A percentile compares a stretch with the other conserved stretches of the same genome.
phyloP scores from a whole-genome alignment of 73 alveolate genomes.

The Paramecium bursaria region DNA sequence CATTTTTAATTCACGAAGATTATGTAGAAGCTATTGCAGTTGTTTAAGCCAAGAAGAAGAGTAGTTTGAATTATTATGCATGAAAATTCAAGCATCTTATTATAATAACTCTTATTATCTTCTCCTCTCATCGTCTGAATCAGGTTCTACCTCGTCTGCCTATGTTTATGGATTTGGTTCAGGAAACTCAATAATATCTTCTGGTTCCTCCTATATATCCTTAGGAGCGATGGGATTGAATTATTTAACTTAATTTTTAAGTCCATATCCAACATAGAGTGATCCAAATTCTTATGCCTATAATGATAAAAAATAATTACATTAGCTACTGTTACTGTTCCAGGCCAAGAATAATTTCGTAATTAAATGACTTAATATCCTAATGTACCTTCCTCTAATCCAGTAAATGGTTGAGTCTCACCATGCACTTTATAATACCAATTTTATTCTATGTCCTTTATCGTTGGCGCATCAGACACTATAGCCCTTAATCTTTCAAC shows the following conservation, averaged over 20 bases:
- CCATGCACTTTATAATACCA: constrained; percentile 33
- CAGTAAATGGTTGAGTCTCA: constrained; percentile 23
- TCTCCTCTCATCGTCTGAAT: constrained; percentile 62
- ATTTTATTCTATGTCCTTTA: not conserved
- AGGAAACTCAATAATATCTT: constrained; percentile 41
- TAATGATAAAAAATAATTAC: not conserved
- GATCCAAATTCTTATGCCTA: constrained; percentile 15
- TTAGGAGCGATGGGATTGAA: constrained; percentile 50
- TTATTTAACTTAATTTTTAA: constrained; percentile 9
- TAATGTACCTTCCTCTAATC: constrained; percentile 3
- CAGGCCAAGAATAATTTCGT: constrained; percentile 56
- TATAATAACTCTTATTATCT: constrained; percentile 45
- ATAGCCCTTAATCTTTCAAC: constrained; percentile 37
- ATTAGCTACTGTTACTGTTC: constrained; percentile 43
- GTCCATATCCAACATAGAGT: constrained; percentile 51
- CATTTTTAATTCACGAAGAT: constrained; percentile 69
- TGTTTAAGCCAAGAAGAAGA: constrained; percentile 69
- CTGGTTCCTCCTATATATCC: constrained; percentile 51
- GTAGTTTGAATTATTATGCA: constrained; percentile 69
- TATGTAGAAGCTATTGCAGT: constrained; percentile 70
- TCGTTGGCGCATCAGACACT: constrained; percentile 9
- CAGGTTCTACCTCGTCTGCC: constrained; percentile 52
- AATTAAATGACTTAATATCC: constrained; percentile 31
- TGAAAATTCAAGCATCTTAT: too few relatives aligned
- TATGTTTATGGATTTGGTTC: constrained; percentile 53